Conservation (phyloP, 2,329 filamentous ascomycete genomes). For the Macrophomina pseudophaseolina region DNA sequence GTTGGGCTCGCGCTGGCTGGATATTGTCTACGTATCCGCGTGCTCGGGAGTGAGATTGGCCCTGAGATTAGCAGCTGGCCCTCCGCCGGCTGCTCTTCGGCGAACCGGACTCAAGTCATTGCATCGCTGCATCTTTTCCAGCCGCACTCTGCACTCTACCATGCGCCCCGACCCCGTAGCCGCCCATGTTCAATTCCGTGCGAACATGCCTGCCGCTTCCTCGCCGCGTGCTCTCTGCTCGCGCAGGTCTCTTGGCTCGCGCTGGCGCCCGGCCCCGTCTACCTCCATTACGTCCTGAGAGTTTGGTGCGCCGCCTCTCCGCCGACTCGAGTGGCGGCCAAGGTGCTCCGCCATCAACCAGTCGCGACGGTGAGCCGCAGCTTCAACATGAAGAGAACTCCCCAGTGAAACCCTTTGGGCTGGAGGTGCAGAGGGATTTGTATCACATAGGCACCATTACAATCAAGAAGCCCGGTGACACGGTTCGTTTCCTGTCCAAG, state of each 20-base stretch:
- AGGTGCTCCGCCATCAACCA: not conserved
- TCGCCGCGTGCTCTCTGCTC: not conserved
- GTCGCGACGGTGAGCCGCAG: not conserved
- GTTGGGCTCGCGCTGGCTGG: slow-evolving; percentile 11
- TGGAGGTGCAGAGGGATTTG: not conserved
- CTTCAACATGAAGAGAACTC: not conserved
- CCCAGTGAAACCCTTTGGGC: not conserved
- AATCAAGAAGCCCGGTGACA: not conserved
- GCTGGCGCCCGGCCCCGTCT: not conserved
- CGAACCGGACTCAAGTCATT: not conserved
- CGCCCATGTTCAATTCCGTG: slow-evolving; percentile 9
- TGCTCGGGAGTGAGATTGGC: slow-evolving; percentile 19
- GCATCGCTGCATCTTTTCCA: not conserved
- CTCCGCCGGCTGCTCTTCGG: slow-evolving; percentile 1
- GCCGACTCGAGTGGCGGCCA: no score
- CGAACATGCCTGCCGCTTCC: not conserved
- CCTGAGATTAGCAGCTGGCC: not conserved
- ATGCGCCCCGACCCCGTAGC: slow-evolving; percentile 1
- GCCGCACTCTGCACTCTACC: not conserved
- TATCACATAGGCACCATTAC: slow-evolving; percentile 15
- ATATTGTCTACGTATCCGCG: slow-evolving; percentile 18
- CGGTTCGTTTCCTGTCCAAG: not conserved
- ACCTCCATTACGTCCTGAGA: not conserved
- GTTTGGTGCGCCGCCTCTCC: not conserved
- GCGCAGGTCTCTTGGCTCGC: not conserved